Conservation (phyloP, 164 flowering plant genomes). For the Macadamia tetraphylla region DNA sequence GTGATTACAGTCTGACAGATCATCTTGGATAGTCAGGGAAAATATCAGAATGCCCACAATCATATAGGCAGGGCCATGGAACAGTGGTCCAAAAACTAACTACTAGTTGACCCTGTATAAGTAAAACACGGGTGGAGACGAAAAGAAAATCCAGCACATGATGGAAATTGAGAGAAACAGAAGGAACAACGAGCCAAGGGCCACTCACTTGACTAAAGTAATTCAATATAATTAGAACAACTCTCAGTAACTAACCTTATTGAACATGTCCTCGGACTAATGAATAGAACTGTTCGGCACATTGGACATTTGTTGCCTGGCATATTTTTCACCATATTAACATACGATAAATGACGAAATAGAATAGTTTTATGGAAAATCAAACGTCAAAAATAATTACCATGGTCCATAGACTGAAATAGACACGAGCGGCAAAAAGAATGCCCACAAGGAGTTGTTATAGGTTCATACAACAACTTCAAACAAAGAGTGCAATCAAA, state of each 20-base stretch:
- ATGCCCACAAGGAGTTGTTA: conserved; percentile 98
- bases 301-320: conserved; percentile 94
- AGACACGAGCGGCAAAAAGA: conserved; percentile 89
- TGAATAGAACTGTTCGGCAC: conserved; percentile 86
- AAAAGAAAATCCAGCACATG: neutral
- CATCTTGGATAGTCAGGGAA: too few relatives aligned
- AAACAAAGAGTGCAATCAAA: conserved; percentile 92
- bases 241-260: conserved; percentile 46
- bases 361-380: neutral
- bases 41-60: too few relatives aligned
- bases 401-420: conserved; percentile 91
- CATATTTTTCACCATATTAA: conserved; percentile 2
- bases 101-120: neutral
- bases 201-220: neutral
- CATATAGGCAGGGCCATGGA: neutral
- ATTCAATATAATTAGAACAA: neutral
- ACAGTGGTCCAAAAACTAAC: neutral
- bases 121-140: conserved; percentile 2
- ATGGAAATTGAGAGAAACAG: too few relatives aligned
- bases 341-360: conserved; percentile 3
- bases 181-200: too few relatives aligned
- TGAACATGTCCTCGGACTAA: conserved; percentile 71
- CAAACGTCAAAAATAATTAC: conserved; percentile 29
- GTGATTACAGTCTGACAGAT: too few relatives aligned
- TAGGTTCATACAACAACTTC: conserved; percentile 80